Evolutionary conservation across 2,329 filamentous ascomycete species (phyloP), one percentile per base, ranked within the genome.

Genomic region (Phaeosphaeria sp.): DNA sequence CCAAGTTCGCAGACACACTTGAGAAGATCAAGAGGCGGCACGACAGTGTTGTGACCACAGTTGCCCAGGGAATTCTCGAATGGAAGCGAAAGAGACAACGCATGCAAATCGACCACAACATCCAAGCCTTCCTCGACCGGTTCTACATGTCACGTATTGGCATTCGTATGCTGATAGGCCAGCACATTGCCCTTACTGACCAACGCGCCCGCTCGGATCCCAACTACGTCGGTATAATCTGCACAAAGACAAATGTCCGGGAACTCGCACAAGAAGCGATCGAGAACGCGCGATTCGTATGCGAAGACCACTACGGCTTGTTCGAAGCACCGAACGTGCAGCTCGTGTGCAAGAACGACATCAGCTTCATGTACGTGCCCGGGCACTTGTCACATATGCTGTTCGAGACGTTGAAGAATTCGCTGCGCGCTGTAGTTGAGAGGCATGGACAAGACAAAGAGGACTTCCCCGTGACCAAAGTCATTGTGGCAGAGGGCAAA

Each of bases 111-210:
- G 95, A 98, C 80, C 90, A 93, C 76, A 96, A 93, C 69, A 97
- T 99, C 58, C 95, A 99, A 78, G 90, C 92, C 54, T 99, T 99
- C 83, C 87, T 99, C 65, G 95, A 99, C 80, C 91, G 95, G 58
- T 99, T 99, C 80, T 99, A 99, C 84, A 99, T 99, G 95, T 97
- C 93, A 45, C 92, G 95, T 62, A 99, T 99, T 73, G 95, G 95
- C 65, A 99, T 99, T 68, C 91, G 95, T 69, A 99, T 99, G 95
- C 88, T 99, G 50, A 97, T 99, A 71, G 95, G 95, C 52, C 95
- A 99, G 78, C 95, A 99, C 82, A 97, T 99, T 72, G 95, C 95
- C 58, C 84, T 99, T 57, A 97, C 93, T 6, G 94, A 98, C 77
- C 93, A 98, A 80, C 91, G 89, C 71, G 90, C 95, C 69, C 89